Evolutionary conservation across 495 filamentous ascomycete species (phyloP).

Genomic region (Parathielavia hyrcaniae): DNA sequence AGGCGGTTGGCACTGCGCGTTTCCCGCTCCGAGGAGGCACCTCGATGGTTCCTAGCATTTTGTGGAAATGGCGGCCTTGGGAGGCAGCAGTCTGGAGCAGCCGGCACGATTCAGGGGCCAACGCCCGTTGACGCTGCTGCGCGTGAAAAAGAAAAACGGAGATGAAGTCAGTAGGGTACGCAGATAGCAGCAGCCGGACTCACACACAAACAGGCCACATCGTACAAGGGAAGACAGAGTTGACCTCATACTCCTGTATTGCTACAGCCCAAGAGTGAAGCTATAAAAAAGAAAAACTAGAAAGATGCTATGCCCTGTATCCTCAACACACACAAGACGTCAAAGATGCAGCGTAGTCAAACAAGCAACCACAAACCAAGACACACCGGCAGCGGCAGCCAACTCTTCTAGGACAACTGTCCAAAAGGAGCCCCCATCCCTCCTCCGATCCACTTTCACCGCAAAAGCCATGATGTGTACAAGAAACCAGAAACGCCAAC

Average conservation of each 20-base stretch:
- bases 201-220: neutral
- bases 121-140: too few relatives aligned
- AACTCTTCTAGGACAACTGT: neutral
- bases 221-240: neutral
- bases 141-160: neutral
- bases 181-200: neutral
- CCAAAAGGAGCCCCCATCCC: slow-evolving; percentile 2
- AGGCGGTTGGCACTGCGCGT: too few relatives aligned
- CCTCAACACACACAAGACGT: slow-evolving; percentile 4
- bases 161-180: neutral
- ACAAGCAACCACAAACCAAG: neutral
- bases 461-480: neutral
- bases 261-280: slow-evolving; percentile 6
- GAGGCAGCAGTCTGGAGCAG: too few relatives aligned
- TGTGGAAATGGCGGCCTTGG: too few relatives aligned
- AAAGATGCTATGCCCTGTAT: slow-evolving; percentile 13
- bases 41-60: too few relatives aligned
- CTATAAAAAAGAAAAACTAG: neutral
- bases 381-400: neutral
- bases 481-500: neutral
- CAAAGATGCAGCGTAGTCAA: slow-evolving; percentile 10
- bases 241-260: slow-evolving; percentile 11
- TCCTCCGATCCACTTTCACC: neutral
- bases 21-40: too few relatives aligned
- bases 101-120: too few relatives aligned